phyloP scores from a whole-genome alignment of 2,329 filamentous ascomycete genomes.

The Macrophomina tecta region DNA sequence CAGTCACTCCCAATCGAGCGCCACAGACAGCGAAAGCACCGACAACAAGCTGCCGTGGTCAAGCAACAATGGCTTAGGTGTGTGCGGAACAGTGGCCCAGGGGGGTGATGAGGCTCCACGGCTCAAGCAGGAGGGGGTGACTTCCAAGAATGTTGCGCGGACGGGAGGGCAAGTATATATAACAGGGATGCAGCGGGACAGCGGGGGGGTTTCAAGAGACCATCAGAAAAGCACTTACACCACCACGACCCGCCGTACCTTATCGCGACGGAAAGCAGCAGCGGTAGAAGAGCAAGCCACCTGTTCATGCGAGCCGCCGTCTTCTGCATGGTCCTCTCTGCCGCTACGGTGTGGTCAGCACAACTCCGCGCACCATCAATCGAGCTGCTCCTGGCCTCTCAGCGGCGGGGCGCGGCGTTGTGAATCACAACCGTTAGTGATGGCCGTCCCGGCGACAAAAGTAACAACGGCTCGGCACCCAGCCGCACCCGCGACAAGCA shows the following conservation, averaged over 20 bases:
- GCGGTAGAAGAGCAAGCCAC: conserved; percentile 4
- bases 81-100: neutral
- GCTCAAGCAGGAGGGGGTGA: neutral
- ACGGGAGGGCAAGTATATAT: neutral
- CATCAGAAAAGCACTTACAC: conserved; percentile 9
- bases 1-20: neutral
- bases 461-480: neutral
- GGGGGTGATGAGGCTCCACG: neutral
- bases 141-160: neutral
- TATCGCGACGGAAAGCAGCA: conserved; percentile 3
- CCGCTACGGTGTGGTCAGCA: neutral
- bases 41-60: neutral
- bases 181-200: neutral
- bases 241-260: neutral
- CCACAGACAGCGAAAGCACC: neutral
- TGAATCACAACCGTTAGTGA: neutral
- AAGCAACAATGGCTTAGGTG: neutral
- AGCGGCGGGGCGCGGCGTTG: neutral
- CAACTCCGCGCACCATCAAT: neutral
- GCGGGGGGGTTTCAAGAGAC: neutral
- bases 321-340: neutral
- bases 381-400: neutral
- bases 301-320: neutral
- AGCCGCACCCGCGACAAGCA: conserved; percentile 1
- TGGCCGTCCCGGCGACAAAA: neutral